Conservation (phyloP, 306 rosid species). For the Gastrolobium villosum region DNA sequence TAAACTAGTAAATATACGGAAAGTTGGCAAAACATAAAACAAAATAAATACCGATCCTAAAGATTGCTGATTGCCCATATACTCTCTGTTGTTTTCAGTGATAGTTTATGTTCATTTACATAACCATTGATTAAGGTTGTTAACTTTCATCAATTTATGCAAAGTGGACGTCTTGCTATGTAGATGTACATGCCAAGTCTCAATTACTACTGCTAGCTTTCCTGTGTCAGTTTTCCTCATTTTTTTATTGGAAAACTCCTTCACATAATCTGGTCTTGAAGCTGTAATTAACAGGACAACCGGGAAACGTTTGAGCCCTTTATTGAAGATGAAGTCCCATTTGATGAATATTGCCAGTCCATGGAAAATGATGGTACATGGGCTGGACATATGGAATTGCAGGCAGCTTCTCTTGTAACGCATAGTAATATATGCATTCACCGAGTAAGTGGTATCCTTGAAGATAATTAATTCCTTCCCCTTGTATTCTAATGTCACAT, state of each 20-base stretch:
- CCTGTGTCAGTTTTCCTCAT: constrained; percentile 3
- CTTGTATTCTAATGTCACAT: constrained; percentile 22
- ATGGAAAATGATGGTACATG: constrained; percentile 90
- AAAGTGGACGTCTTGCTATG: constrained; percentile 19
- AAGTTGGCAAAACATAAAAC: constrained; percentile 23
- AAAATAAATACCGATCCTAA: constrained; percentile 6
- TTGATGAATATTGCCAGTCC: constrained; percentile 76
- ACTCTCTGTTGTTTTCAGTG: constrained; percentile 18
- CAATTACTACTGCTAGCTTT: constrained; percentile 15
- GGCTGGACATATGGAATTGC: constrained; percentile 95
- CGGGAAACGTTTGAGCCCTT: constrained; percentile 86
- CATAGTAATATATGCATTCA: constrained; percentile 84
- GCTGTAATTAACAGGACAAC: constrained; percentile 67
- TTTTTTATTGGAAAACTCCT: constrained; percentile 45
- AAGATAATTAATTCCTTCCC: constrained; percentile 28
- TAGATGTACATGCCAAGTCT: constrained; percentile 1
- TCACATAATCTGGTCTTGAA: constrained; percentile 47
- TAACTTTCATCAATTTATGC: background rate
- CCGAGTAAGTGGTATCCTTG: constrained; percentile 56
- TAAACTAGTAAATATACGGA: constrained; percentile 20
- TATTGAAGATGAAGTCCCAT: constrained; percentile 90
- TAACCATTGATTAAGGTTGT: constrained; percentile 11
- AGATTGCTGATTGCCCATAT: constrained; percentile 20
- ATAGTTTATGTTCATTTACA: constrained; percentile 10
- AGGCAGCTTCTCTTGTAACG: constrained; percentile 90